Percentiles rank a stretch among this genome's conserved stretches.
phyloP scores from a whole-genome alignment of 2,329 filamentous ascomycete species.

The Alternaria solani region DNA sequence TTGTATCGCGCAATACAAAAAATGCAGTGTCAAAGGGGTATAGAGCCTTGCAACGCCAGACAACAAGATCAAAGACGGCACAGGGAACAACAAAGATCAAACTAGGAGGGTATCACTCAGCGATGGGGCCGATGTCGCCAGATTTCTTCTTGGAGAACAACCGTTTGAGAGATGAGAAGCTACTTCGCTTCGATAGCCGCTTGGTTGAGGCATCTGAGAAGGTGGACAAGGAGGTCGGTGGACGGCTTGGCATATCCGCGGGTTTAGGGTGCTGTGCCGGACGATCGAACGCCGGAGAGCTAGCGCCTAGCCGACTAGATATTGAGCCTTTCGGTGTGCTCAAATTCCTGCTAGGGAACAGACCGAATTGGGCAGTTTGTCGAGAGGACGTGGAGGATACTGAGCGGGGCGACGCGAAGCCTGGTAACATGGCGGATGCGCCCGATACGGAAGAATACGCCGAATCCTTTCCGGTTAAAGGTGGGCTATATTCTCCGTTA shows the following conservation, averaged over 20 bases:
- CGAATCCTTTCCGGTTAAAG: slow-evolving; percentile 48
- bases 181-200: slow-evolving; percentile 43
- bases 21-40: slow-evolving; percentile 38
- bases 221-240: slow-evolving; percentile 41
- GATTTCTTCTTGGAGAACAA: slow-evolving; percentile 49
- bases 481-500: slow-evolving; percentile 40
- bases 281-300: slow-evolving; percentile 33
- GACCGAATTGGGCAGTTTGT: slow-evolving; percentile 45
- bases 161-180: slow-evolving; percentile 47
- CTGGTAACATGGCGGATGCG: slow-evolving; percentile 43
- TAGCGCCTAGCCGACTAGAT: slow-evolving; percentile 35
- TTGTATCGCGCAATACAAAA: slow-evolving; percentile 17
- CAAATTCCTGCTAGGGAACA: slow-evolving; percentile 46
- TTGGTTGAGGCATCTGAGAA: slow-evolving; percentile 30
- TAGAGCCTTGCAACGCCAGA: slow-evolving; percentile 43
- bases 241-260: slow-evolving; percentile 30
- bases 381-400: slow-evolving; percentile 41
- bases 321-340: slow-evolving; percentile 45
- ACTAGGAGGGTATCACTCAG: slow-evolving; percentile 33
- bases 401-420: slow-evolving; percentile 36
- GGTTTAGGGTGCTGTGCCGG: slow-evolving; percentile 24
- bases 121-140: slow-evolving; percentile 43
- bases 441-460: slow-evolving; percentile 51
- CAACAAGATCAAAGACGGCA: slow-evolving; percentile 29
- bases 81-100: slow-evolving; percentile 17